These are phyloP conservation scores for Aspergillus pseudoterreus DNA, from an alignment of 2,329 filamentous ascomycete species.

Conservation along the genomic window DNA sequence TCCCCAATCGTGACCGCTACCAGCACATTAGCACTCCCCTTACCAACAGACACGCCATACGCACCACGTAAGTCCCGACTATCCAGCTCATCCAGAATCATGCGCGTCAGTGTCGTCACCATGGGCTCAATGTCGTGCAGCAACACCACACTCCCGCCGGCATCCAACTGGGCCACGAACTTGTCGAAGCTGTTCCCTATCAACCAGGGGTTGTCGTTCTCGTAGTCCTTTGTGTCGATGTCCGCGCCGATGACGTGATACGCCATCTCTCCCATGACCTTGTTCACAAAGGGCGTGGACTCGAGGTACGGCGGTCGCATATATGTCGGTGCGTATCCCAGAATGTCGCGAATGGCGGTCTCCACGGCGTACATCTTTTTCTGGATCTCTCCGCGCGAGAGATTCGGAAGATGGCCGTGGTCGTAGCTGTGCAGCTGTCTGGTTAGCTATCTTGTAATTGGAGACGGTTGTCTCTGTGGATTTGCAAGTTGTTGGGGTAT, in stretches of 20 bases:
- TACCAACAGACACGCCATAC: constrained; percentile 6
- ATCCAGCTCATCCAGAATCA: constrained; percentile 36
- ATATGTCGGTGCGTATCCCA: constrained; percentile 46
- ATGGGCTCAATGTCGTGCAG: constrained; percentile 38
- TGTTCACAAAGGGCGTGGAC: constrained; percentile 29
- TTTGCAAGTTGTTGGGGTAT: background rate
- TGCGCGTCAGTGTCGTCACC: constrained; percentile 27
- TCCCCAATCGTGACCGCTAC: constrained; percentile 54
- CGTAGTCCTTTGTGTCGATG: constrained; percentile 44
- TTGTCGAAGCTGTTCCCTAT: constrained; percentile 29
- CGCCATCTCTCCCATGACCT: constrained; percentile 37
- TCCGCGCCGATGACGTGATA: constrained; percentile 45
- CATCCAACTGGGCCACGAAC: constrained; percentile 29
- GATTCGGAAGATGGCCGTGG: constrained; percentile 36
- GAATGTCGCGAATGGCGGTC: constrained; percentile 33
- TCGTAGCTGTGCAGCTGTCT: constrained; percentile 27
- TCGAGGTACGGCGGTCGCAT: constrained; percentile 47
- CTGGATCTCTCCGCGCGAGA: constrained; percentile 30
- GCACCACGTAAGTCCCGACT: constrained; percentile 38
- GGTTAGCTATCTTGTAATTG: background rate
- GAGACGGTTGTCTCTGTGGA: background rate
- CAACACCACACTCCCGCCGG: constrained; percentile 31
- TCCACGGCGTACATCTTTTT: constrained; percentile 43
- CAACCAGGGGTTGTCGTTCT: constrained; percentile 27
- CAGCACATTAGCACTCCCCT: constrained; percentile 2